phyloP scores from a whole-genome alignment of 1,284 basidiomycete genomes.

The Schizophyllum amplum region DNA sequence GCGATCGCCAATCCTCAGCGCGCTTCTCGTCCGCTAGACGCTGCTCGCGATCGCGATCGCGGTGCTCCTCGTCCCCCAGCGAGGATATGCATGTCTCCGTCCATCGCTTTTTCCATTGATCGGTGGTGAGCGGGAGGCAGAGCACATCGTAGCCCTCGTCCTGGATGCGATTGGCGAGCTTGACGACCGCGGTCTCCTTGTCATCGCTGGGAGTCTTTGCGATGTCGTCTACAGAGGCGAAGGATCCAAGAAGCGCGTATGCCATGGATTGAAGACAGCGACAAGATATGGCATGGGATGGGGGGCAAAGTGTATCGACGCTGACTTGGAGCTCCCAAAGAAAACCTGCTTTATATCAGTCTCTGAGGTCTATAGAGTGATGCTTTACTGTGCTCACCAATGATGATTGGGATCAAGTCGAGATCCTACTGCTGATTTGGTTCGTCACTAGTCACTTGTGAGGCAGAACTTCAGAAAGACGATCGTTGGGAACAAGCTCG shows the following conservation, averaged over 20 bases:
- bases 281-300: too few relatives aligned
- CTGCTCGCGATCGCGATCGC: slow-evolving; percentile 38
- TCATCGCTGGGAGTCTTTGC: slow-evolving; percentile 11
- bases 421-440: too few relatives aligned
- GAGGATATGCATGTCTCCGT: slow-evolving; percentile 76
- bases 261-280: too few relatives aligned
- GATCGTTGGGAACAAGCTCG: too few relatives aligned
- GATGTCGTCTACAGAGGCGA: slow-evolving; percentile 34
- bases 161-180: slow-evolving; percentile 11
- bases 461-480: too few relatives aligned
- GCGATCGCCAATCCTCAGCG: slow-evolving; percentile 85
- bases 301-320: too few relatives aligned
- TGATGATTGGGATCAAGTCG: too few relatives aligned
- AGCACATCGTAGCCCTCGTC: slow-evolving; percentile 57
- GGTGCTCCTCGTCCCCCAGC: slow-evolving; percentile 19
- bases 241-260: slow-evolving; percentile 25
- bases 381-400: too few relatives aligned
- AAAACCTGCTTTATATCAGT: too few relatives aligned
- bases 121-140: slow-evolving; percentile 82
- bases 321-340: too few relatives aligned
- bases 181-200: background rate
- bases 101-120: slow-evolving; percentile 86
- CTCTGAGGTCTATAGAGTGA: too few relatives aligned
- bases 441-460: too few relatives aligned
- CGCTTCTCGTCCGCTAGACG: slow-evolving; percentile 55